Base-by-base conservation (phyloP, 73 alveolate species). In the Paraurostyla sp. region DNA sequence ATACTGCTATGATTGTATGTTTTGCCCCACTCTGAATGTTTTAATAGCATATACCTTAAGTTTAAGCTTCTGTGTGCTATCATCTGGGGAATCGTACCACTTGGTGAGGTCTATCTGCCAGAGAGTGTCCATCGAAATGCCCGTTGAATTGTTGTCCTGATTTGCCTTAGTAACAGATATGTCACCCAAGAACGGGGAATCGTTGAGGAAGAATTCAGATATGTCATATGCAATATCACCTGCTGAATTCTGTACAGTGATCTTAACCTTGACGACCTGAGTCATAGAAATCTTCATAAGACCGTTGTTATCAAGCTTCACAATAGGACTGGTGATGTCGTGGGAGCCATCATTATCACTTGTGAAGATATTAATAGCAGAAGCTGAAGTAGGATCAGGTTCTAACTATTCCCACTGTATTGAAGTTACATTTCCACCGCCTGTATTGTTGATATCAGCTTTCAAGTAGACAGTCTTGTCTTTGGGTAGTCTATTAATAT, bases 51-150 rank as follows among this genome's bases (percentile, higher is more conserved):
- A 56, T 25, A 52, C 71, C 82, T 80, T 80, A 25, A 80, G 63
- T 32, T 80, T 58, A 30, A 80, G 58, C 81, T n/a, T 32, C 62
- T 52, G 32, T 4, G 45, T 58, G n/a, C 71, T 52, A 58, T 87
- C 93, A 87, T 75, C 90, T 50, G 84, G 56, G 16, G 85, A 62
- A 68, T 87, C 93, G 52, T 76, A 87, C 93, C 93, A 87, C 35
- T 60, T 60, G 36, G 71, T 62, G 49, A 62, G 49, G 51, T 41
- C 58, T 9, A 69, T 23, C 36, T 62, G 15, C 76, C 84, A 71
- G 15, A 54, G 11, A 23, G 83, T 33, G 40, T 46, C 42, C 0
- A 41, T 75, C 0, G 83, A 38, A 13, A 56, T 46, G 48, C 65
- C 81, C n/a, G 80, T 52, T 33, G 59, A 32, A 23, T 65, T 35